Conservation (phyloP, 164 flowering plant species). For the Sextonia rubra region DNA sequence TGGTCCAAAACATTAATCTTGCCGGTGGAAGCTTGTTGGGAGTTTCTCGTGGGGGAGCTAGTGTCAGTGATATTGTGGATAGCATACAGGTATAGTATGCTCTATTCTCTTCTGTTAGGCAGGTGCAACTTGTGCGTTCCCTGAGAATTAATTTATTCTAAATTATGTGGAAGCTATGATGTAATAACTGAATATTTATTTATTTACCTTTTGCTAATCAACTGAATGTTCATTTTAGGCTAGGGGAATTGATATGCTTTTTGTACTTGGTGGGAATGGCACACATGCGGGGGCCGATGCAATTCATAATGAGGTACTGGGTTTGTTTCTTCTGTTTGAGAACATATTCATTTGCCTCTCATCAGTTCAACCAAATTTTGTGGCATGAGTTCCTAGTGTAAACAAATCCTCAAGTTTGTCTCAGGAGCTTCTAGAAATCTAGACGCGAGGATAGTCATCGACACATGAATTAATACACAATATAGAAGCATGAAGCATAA, state of each 20-base stretch:
- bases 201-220: not conserved
- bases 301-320: constrained; percentile 39
- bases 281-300: constrained; percentile 50
- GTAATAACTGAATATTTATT: not conserved
- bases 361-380: not conserved
- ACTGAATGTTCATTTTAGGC: constrained; percentile 15
- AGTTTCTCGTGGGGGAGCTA: constrained; percentile 88
- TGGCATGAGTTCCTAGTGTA: not conserved
- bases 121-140: not conserved
- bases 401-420: not conserved
- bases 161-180: not conserved
- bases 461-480: not conserved
- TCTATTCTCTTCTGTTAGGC: not conserved
- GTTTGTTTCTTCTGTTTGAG: not conserved
- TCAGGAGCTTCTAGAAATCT: not conserved
- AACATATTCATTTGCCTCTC: not conserved
- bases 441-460: not conserved
- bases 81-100: constrained; percentile 57
- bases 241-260: constrained; percentile 39
- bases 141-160: not conserved
- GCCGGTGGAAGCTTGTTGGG: constrained; percentile 95
- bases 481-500: too few relatives aligned
- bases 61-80: constrained; percentile 68
- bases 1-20: constrained; percentile 87
- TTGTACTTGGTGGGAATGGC: constrained; percentile 44